Evolutionary conservation across 345 rosid species (phyloP).

Genomic region (Capsella bursapastoris): DNA sequence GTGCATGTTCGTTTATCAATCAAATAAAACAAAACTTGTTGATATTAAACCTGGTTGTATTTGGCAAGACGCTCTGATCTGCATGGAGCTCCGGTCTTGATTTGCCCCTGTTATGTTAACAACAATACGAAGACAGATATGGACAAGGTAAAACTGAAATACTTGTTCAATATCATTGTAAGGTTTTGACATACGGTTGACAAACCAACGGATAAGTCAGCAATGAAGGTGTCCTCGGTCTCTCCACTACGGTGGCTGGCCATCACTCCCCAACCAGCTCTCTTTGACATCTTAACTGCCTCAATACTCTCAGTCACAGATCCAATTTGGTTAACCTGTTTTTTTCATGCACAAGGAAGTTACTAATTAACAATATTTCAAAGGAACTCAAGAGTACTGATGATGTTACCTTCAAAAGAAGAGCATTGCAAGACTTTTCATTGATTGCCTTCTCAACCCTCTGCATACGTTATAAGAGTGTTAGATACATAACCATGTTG

Average conservation of each 20-base stretch:
- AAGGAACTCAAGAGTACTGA: neutral
- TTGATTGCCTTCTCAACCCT: conserved; percentile 88
- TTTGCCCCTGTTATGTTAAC: conserved; percentile 68
- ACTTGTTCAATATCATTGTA: neutral
- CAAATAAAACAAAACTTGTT: neutral
- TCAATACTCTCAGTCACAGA: conserved; percentile 96
- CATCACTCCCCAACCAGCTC: conserved; percentile 99
- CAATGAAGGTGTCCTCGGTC: conserved; percentile 96
- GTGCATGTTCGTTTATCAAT: no score
- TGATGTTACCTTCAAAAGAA: conserved; percentile 75
- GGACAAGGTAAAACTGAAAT: neutral
- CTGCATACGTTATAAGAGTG: conserved; percentile 44
- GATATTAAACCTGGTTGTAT: conserved; percentile 73
- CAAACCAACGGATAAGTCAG: conserved; percentile 91
- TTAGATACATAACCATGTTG: neutral
- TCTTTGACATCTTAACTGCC: conserved; percentile 95
- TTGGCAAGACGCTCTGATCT: conserved; percentile 97
- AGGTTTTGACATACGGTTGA: conserved; percentile 61
- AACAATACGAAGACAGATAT: neutral
- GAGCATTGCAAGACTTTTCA: conserved; percentile 92
- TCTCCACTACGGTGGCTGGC: conserved; percentile 98
- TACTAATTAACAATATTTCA: neutral
- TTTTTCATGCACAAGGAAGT: neutral
- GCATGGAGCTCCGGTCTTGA: conserved; percentile 98
- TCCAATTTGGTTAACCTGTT: conserved; percentile 96